Conservation (phyloP, 306 rosid species). For the Fragaria iinumae region DNA sequence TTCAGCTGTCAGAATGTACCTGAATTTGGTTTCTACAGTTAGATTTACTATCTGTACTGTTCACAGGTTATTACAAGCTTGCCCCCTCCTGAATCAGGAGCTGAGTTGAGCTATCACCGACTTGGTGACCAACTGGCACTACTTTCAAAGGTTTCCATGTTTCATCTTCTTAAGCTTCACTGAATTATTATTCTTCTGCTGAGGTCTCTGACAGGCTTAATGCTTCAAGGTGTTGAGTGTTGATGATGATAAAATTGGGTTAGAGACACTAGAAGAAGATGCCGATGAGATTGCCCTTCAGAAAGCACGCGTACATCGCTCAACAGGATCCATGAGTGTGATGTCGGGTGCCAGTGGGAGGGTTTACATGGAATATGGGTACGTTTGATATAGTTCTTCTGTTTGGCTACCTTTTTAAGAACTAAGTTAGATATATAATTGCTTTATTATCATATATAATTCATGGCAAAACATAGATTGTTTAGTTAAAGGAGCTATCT, state of each 20-base stretch:
- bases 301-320: slow-evolving; percentile 46
- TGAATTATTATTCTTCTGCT: slow-evolving; percentile 19
- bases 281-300: slow-evolving; percentile 79
- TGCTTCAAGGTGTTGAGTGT: slow-evolving; percentile 70
- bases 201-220: background rate
- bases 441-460: background rate
- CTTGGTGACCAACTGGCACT: slow-evolving; percentile 82
- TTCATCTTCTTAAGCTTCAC: slow-evolving; percentile 6
- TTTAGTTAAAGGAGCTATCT: background rate
- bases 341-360: slow-evolving; percentile 95
- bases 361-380: slow-evolving; percentile 97
- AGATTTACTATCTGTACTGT: too few relatives aligned
- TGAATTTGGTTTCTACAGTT: slow-evolving; percentile 10
- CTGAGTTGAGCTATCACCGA: slow-evolving; percentile 63
- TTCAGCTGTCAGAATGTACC: too few relatives aligned
- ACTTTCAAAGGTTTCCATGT: slow-evolving; percentile 64
- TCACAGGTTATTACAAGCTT: slow-evolving; percentile 88
- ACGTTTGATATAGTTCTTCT: slow-evolving; percentile 1
- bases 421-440: background rate
- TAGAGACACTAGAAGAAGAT: slow-evolving; percentile 87
- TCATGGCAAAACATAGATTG: background rate
- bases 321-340: slow-evolving; percentile 75
- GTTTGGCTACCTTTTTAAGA: too few relatives aligned
- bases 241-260: slow-evolving; percentile 81
- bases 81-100: slow-evolving; percentile 80